These are phyloP conservation scores for Tulasnella sp. DNA, from an alignment of 768 basidiomycete genomes.

Conservation along the genomic window DNA sequence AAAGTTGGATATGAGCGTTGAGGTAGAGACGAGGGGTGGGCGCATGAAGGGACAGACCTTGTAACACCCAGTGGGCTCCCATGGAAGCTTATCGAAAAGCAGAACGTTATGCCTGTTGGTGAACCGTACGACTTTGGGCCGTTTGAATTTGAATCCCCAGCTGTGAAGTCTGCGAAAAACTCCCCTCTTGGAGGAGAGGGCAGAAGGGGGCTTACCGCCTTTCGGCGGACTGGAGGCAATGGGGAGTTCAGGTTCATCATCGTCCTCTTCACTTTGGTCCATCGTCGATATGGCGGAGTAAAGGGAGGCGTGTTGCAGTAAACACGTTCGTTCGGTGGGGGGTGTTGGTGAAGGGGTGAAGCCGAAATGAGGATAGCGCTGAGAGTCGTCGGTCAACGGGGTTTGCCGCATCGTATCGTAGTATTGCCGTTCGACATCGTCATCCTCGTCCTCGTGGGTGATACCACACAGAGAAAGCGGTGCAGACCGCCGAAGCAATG, in stretches of 20 bases:
- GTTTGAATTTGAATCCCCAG: not conserved
- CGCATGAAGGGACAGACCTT: not conserved
- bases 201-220: slow-evolving; percentile 1
- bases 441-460: not conserved
- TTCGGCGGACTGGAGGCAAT: slow-evolving; percentile 9
- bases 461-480: not conserved
- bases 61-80: slow-evolving; percentile 18
- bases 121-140: slow-evolving; percentile 15
- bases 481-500: not conserved
- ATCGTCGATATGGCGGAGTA: slow-evolving; percentile 6
- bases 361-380: not conserved
- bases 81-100: slow-evolving; percentile 9
- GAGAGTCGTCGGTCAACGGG: not conserved
- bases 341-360: not conserved
- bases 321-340: not conserved
- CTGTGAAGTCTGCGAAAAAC: not conserved
- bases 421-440: not conserved
- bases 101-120: slow-evolving; percentile 5
- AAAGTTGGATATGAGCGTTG: not conserved
- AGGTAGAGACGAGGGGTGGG: not conserved
- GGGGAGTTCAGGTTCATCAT: not conserved
- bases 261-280: not conserved
- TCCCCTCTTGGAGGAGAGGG: slow-evolving; percentile 2
- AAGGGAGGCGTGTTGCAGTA: not conserved
- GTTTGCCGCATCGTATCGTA: not conserved